Base-by-base conservation (phyloP, 1,139 yeast species). In the Nadsonia starkeyi-henricii region DNA sequence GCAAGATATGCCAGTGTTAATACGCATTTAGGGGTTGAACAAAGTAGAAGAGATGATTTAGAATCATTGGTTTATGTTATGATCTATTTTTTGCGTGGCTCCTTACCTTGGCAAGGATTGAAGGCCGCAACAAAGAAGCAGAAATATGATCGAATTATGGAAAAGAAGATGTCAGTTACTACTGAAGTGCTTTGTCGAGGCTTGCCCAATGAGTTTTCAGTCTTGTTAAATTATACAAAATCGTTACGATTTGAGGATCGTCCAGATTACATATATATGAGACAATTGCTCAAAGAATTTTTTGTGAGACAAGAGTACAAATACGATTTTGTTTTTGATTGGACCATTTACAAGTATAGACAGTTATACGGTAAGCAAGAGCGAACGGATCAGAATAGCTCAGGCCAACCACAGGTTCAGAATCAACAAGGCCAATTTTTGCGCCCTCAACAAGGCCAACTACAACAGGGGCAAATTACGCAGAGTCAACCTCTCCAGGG, bases 41-140 rank as follows among this genome's bases (percentile, higher is more conserved):
- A 91, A 67, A 80, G 88, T 54, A 81, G 98, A 68, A 78, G 98
- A 64, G 98, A 91, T 66, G 98, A 91, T 66, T 77, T 91, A 68
- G 98, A 91, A 69, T 81, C 94, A 56, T 75, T 91, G 65, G 97
- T 96, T 42, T 91, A 91, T 65, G 97, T 91, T 44, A 78, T 91
- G 62, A 86, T 91, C 60, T 91, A 91, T 69, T 91, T 91, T 65
- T 81, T 95, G 65, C 79, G 96, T 54, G 98, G 98, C 42, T 85
- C 93, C 21, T 73, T 91, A 61, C 98, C 98, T 48, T 91, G 98
- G 98, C 98, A 91, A 70, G 98, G 98, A 15, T 77, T 91, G 60
- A 88, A 88, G 66, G 98, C 98, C 37, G 94, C 91, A 45, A 88
- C 97, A 18, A 91, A 91, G 71, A 82, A 95, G 67, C 97, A 91